Base-by-base conservation (phyloP, 2,329 filamentous ascomycete species). In the Colletotrichum horii region DNA sequence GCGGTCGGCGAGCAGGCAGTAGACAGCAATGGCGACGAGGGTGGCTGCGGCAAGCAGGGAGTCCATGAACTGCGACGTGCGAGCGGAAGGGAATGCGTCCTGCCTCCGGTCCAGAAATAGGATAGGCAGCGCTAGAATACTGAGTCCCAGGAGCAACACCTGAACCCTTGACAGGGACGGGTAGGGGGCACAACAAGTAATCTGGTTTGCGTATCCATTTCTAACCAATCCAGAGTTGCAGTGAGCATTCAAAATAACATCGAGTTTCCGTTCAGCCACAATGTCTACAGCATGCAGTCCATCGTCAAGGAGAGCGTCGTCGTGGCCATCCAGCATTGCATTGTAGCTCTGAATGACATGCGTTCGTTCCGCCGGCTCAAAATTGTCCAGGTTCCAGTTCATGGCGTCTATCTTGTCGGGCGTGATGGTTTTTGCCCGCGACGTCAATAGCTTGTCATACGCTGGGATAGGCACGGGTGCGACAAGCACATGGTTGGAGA, bases 101-200 rank as follows among this genome's bases (percentile, higher is more conserved):
- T 77, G 70, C 14, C 62, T 71, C 14, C 56, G 34, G 28, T 74
- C 66, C 34, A 78, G 30, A 7, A 71, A 38, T 24, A 78, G 43
- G 55, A 74, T 52, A 22, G 75, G 75, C 30, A 77, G 16, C 15
- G 74, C 69, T 26, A 78, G 24, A n/a, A 77, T 24, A 34, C 65
- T 70, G n/a, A 80, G 15, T 1, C 67, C 73, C 15, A 83, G 68
- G 14, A 83, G 32, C 3, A 80, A 24, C 19, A 78, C 38, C 71
- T 83, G 82, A 1, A 77, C 43, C 38, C 79, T 76, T n/a, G 78
- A 60, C 2, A 66, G 76, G 8, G 66, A 61, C 9, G 81, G 79
- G 74, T 91, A 91, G 43, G 84, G 85, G 62, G 83, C 87, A 78
- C 90, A 92, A 79, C 90, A 92, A 4, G 89, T 90, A 74, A 86